Evolutionary conservation across 2,329 filamentous ascomycete species (phyloP).

Genomic region (Botrytis medusae): DNA sequence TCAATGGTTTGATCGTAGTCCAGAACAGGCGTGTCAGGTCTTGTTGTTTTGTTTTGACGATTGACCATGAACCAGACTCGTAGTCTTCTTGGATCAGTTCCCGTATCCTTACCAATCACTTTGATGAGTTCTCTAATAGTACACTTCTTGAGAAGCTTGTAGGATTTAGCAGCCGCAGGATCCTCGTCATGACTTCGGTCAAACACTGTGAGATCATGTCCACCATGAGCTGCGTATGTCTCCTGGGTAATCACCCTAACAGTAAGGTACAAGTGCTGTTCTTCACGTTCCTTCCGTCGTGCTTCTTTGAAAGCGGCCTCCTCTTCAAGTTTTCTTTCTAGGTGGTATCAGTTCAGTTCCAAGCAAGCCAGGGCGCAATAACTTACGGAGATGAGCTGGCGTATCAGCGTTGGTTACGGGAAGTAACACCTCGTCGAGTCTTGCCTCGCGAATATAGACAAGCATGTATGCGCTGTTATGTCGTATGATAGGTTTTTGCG

Average conservation of each 20-base stretch:
- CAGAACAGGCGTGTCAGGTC: conserved; percentile 83
- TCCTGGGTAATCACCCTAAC: conserved; percentile 79
- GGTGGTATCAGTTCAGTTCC: conserved; percentile 31
- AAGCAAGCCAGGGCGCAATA: not conserved
- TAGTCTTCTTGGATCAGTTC: conserved; percentile 65
- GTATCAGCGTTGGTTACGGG: conserved; percentile 75
- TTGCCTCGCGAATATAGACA: conserved; percentile 90
- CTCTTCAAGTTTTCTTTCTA: conserved; percentile 74
- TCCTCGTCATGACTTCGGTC: conserved; percentile 58
- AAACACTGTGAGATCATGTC: conserved; percentile 76
- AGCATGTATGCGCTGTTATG: conserved; percentile 95
- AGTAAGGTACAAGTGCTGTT: conserved; percentile 89
- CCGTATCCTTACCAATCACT: conserved; percentile 68
- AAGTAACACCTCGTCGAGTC: conserved; percentile 78
- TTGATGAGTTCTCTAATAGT: conserved; percentile 73
- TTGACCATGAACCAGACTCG: conserved; percentile 98
- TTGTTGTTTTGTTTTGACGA: conserved; percentile 92
- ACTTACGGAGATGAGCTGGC: conserved; percentile 75
- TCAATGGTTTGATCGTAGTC: conserved; percentile 76
- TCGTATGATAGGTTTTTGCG: conserved; percentile 59
- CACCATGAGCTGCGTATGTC: conserved; percentile 77
- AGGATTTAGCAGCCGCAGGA: conserved; percentile 67
- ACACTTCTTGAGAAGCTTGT: conserved; percentile 73
- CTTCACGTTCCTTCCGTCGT: conserved; percentile 82
- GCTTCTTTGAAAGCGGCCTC: conserved; percentile 76